These are phyloP conservation scores for Citrullus colocynthis DNA, from an alignment of 306 rosid species.

Conservation along the genomic window DNA sequence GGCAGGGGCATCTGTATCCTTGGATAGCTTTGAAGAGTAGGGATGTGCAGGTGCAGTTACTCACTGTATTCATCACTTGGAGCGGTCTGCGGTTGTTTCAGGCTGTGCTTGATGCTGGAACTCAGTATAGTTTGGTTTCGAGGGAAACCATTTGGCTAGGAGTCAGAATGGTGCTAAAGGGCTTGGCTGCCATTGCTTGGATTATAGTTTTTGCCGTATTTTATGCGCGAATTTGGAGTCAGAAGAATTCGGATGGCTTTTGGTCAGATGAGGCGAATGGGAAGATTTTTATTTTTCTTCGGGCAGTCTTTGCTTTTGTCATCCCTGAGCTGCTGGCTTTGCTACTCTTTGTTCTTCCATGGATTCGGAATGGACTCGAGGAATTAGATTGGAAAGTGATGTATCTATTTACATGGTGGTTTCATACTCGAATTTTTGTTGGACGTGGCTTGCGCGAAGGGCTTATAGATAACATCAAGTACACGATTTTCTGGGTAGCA, in stretches of 20 bases:
- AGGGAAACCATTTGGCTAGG: conserved; percentile 65
- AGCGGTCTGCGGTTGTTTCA: conserved; percentile 58
- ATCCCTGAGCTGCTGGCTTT: conserved; percentile 60
- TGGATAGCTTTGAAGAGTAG: conserved; percentile 52
- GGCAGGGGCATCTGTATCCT: conserved; percentile 40
- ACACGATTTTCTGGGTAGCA: conserved; percentile 52
- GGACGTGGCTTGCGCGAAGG: conserved; percentile 90
- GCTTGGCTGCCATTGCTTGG: conserved; percentile 56
- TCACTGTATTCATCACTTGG: conserved; percentile 83
- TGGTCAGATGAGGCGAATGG: conserved; percentile 62
- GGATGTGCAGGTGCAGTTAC: conserved; percentile 48
- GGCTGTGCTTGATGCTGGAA: conserved; percentile 85
- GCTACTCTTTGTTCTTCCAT: conserved; percentile 53
- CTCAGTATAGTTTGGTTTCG: conserved; percentile 86
- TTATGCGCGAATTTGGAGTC: conserved; percentile 64
- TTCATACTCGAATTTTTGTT: conserved; percentile 66
- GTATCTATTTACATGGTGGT: conserved; percentile 82
- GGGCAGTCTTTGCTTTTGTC: conserved; percentile 44
- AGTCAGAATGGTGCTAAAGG: conserved; percentile 72
- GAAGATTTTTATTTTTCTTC: conserved; percentile 46
- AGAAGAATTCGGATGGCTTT: conserved; percentile 34
- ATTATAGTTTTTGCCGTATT: conserved; percentile 54
- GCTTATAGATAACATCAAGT: conserved; percentile 55
- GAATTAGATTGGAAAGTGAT: conserved; percentile 43
- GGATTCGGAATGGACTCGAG: conserved; percentile 64